Evolutionary conservation across 2,329 filamentous ascomycete genomes (phyloP).

Genomic region (Fusarium sacchari): DNA sequence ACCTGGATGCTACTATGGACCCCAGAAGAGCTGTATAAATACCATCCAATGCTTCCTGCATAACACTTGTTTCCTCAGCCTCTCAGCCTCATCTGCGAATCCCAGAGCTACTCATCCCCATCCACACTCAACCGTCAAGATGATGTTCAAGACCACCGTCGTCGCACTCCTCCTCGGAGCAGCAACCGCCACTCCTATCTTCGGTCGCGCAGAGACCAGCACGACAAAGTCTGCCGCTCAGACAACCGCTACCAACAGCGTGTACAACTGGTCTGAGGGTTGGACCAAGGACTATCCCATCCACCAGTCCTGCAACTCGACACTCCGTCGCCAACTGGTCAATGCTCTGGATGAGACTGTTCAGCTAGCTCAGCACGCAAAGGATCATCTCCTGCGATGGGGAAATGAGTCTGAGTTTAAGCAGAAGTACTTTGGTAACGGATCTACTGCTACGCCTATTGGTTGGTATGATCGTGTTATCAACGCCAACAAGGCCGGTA

Average conservation of each 20-base stretch:
- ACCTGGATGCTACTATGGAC: neutral
- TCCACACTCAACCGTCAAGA: constrained; percentile 18
- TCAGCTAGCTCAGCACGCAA: constrained; percentile 67
- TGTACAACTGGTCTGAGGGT: constrained; percentile 48
- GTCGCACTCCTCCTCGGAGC: constrained; percentile 41
- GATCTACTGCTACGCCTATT: constrained; percentile 65
- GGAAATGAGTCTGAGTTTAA: constrained; percentile 68
- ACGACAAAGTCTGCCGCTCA: constrained; percentile 28
- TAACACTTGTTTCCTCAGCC: constrained; percentile 25
- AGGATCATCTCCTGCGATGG: constrained; percentile 67
- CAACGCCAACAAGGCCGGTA: constrained; percentile 64
- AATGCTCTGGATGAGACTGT: constrained; percentile 68
- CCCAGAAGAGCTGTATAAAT: constrained; percentile 29
- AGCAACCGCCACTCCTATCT: constrained; percentile 45
- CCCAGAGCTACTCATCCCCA: constrained; percentile 2
- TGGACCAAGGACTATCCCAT: constrained; percentile 58
- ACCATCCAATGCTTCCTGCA: constrained; percentile 9
- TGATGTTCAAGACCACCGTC: constrained; percentile 42
- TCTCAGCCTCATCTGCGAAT: constrained; percentile 26
- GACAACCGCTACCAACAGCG: constrained; percentile 28
- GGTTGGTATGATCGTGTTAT: constrained; percentile 72
- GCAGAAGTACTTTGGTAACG: constrained; percentile 73
- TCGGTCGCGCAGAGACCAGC: constrained; percentile 39
- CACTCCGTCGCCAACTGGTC: constrained; percentile 65
- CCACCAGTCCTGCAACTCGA: constrained; percentile 73